A percentile compares a stretch with the other conserved stretches of the same genome.
Conservation (phyloP, 2,329 filamentous ascomycete species). For the Tolypocladium cylindrosporum region DNA sequence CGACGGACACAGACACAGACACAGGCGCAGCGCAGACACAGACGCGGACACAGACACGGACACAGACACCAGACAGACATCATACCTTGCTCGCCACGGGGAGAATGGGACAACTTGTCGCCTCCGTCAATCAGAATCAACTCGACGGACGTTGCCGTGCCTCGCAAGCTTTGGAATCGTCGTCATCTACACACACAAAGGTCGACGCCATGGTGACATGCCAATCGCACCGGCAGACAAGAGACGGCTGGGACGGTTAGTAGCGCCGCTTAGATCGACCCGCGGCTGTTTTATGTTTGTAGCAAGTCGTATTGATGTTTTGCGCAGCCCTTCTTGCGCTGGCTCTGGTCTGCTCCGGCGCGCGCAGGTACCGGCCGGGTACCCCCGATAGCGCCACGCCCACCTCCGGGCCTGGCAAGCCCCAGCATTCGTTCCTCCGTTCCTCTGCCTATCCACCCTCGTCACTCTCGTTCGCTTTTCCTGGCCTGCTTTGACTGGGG, state of each 20-base stretch:
- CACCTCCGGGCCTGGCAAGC: neutral
- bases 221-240: too few species aligned
- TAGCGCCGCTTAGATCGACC: too few species aligned
- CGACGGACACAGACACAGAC: neutral
- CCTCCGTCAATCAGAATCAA: neutral
- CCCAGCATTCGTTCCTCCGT: conserved; percentile 2
- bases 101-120: neutral
- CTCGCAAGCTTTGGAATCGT: too few species aligned
- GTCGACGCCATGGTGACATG: too few species aligned
- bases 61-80: neutral
- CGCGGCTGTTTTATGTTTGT: too few species aligned
- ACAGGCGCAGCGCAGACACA: neutral
- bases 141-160: neutral
- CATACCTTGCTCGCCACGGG: neutral
- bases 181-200: too few species aligned
- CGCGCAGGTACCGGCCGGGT: neutral
- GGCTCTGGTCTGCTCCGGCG: neutral
- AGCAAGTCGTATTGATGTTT: too few species aligned
- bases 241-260: too few species aligned
- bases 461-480: neutral
- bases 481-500: neutral
- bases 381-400: neutral
- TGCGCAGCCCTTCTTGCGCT: neutral
- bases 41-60: neutral
- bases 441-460: conserved; percentile 3